phyloP scores from a whole-genome alignment of 768 basidiomycete genomes.

The Dentipellis sp. region DNA sequence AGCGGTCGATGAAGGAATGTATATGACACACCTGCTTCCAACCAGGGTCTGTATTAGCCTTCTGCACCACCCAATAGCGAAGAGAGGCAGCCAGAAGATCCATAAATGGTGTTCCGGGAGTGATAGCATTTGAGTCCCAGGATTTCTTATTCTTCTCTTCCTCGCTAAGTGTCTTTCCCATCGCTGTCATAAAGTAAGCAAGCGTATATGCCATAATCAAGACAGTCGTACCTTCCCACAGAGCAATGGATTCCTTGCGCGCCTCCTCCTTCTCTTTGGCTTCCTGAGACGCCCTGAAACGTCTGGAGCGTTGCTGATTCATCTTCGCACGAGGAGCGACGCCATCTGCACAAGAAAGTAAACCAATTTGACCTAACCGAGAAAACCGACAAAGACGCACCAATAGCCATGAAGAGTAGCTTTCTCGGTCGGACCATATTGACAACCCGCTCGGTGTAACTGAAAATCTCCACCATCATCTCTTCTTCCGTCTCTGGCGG shows the following conservation, averaged over 20 bases:
- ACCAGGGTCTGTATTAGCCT: conserved; percentile 90
- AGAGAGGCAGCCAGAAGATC: conserved; percentile 78
- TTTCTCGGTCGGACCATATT: conserved; percentile 95
- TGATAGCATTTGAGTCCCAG: conserved; percentile 99
- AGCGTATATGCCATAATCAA: neutral
- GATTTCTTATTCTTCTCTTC: conserved; percentile 76
- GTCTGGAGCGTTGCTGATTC: conserved; percentile 98
- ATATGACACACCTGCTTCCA: conserved; percentile 69
- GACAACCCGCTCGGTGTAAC: conserved; percentile 93
- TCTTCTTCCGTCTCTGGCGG: conserved; percentile 97
- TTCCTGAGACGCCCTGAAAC: conserved; percentile 92
- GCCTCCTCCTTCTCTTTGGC: conserved; percentile 91
- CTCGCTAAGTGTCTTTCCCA: conserved; percentile 82
- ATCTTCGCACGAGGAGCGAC: conserved; percentile 98
- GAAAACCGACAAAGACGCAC: conserved; percentile 34
- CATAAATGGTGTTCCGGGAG: conserved; percentile 99
- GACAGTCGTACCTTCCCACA: conserved; percentile 68
- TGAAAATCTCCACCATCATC: conserved; percentile 98
- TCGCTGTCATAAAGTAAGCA: conserved; percentile 38
- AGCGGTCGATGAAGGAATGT: neutral
- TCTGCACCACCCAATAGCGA: conserved; percentile 93
- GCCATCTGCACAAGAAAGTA: conserved; percentile 52
- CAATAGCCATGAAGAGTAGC: conserved; percentile 97
- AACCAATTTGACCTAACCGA: conserved; percentile 1
- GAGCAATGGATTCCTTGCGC: conserved; percentile 65